Base-by-base conservation (phyloP, 345 rosid genomes). In the Durio zibethinus region DNA sequence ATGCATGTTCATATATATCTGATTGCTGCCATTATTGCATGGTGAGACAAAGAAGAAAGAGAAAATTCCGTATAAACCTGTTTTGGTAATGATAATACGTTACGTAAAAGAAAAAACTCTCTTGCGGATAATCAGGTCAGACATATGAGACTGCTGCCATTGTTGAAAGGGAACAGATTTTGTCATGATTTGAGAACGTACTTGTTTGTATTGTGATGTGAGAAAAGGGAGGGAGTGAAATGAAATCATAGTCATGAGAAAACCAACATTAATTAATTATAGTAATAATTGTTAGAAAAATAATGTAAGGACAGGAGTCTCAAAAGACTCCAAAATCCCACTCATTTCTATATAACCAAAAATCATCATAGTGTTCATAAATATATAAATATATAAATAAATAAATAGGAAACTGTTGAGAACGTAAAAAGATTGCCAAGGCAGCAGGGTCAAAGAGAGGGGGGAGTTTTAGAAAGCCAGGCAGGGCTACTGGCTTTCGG, bases 291-390 rank as follows among this genome's bases (percentile, higher is more conserved):
- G 11, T 38, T 65, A 57, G 10, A 53, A 48, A 18, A 31, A 7
- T 57, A 10, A 15, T 21, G 18, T 5, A 59, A 76, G 53, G 82
- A 81, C 86, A 84, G 73, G 25, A 81, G 50, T 77, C 89, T 88
- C 86, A 86, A 88, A 88, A 84, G 88, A 84, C 85, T 81, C 83
- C 78, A 81, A 82, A 79, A 59, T 81, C 74, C 76, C 77, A 42
- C 53, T 77, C 68, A 71, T 81, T 71, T 64, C 82, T 80, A 79
- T 84, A 79, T 42, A 79, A 65, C 79, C 35, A 56, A 80, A 81
- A 62, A 82, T 76, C 77, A 74, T 63, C 68, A 5, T 67, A 25
- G 72, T 54, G 77, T 65, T 76, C 56, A n/a, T 25, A 54, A 62
- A 70, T 16, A 63, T 47, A 10, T 10, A 4, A n/a, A n/a, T n/a